Percentiles rank a stretch among this genome's conserved stretches.
phyloP scores from a whole-genome alignment of 306 rosid genomes.

The Quercus parvula region DNA sequence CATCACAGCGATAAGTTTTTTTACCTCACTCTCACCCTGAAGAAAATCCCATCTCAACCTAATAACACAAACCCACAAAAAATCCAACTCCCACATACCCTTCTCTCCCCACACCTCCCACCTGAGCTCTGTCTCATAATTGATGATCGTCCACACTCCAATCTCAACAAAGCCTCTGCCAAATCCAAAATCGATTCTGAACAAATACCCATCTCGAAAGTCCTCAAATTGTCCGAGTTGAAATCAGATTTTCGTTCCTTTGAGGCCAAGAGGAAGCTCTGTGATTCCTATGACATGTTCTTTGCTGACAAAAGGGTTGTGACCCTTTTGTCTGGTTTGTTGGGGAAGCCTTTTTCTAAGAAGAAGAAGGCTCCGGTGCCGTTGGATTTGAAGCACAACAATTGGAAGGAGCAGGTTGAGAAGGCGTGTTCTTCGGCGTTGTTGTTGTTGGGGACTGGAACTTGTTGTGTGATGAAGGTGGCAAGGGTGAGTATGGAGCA shows the following conservation, averaged over 20 bases:
- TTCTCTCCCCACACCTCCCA: constrained; percentile 35
- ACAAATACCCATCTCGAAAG: constrained; percentile 44
- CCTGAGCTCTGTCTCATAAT: constrained; percentile 58
- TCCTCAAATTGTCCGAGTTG: constrained; percentile 64
- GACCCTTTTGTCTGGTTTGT: constrained; percentile 40
- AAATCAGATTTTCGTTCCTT: constrained; percentile 66
- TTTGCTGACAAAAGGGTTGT: constrained; percentile 60
- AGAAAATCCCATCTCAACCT: constrained; percentile 49
- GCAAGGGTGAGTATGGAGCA: constrained; percentile 48
- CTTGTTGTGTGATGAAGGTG: constrained; percentile 72
- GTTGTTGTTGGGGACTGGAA: constrained; percentile 60
- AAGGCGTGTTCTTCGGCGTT: constrained; percentile 43
- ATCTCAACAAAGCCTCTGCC: constrained; percentile 46
- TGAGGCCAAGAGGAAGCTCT: constrained; percentile 67
- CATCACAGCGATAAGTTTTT: constrained; percentile 49
- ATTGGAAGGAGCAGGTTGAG: constrained; percentile 83
- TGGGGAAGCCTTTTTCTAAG: constrained; percentile 79
- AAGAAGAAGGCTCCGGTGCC: constrained; percentile 81
- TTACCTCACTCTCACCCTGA: constrained; percentile 55
- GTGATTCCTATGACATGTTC: constrained; percentile 61
- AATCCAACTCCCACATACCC: constrained; percentile 44
- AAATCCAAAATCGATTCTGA: constrained; percentile 52
- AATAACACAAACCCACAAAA: constrained; percentile 70
- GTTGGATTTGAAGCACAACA: constrained; percentile 55
- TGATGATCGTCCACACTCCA: constrained; percentile 62